Evolutionary conservation across 768 basidiomycete genomes (phyloP).

Genomic region (Suillus clintonianus): DNA sequence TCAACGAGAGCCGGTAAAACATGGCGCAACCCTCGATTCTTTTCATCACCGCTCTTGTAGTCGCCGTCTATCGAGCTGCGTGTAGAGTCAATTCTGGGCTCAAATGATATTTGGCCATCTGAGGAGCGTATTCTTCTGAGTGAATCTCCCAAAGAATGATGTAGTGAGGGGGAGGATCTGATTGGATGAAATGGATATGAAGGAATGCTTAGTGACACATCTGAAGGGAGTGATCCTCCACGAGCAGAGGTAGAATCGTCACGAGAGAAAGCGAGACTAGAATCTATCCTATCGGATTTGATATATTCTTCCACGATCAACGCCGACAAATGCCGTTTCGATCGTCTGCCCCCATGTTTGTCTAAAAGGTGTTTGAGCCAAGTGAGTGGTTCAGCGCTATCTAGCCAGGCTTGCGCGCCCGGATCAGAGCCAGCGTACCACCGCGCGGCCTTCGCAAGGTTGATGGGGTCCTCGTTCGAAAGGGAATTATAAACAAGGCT

Average conservation of each 20-base stretch:
- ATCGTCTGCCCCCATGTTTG: constrained; percentile 42
- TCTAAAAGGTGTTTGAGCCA: constrained; percentile 72
- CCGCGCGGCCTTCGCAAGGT: constrained; percentile 50
- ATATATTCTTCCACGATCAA: constrained; percentile 68
- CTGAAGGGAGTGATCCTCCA: constrained; percentile 6
- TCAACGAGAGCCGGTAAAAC: constrained; percentile 30
- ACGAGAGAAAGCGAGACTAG: constrained; percentile 46
- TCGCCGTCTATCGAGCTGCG: constrained; percentile 50
- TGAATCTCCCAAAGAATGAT: constrained; percentile 42
- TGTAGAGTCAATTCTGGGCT: constrained; percentile 51
- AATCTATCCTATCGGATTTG: constrained; percentile 36
- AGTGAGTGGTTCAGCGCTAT: constrained; percentile 66
- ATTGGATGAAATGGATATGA: constrained; percentile 9
- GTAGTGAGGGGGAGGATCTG: constrained; percentile 34
- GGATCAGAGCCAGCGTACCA: constrained; percentile 62
- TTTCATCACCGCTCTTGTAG: constrained; percentile 44
- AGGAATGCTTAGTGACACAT: constrained; percentile 5
- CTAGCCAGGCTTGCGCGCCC: constrained; percentile 52
- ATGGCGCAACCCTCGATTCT: constrained; percentile 25
- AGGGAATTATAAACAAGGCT: constrained; percentile 47
- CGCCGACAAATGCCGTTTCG: constrained; percentile 68
- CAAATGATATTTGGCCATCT: constrained; percentile 59
- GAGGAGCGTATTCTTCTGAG: constrained; percentile 39
- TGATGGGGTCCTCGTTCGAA: constrained; percentile 35
- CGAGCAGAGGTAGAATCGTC: constrained; percentile 33